Base-by-base conservation (phyloP, 2,329 filamentous ascomycete species). In the Sclerotinia minor region DNA sequence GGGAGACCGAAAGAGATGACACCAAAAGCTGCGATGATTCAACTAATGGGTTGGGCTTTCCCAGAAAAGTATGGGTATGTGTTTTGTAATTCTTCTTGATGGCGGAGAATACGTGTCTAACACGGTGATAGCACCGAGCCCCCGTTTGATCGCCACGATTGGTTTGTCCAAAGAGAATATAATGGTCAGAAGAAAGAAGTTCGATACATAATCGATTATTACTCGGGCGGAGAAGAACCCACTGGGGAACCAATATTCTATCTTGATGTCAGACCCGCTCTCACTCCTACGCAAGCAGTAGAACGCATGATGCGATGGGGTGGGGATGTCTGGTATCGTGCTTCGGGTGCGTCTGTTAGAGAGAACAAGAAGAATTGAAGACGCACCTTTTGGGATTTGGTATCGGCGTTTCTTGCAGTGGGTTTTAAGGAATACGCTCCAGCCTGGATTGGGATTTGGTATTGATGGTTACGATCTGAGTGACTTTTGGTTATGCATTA, bases 191-290 rank as follows among this genome's bases (percentile, higher is more conserved):
- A 82, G 74, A 90, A 89, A 77, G 89, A 97, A 81, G 83, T 97
- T 57, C 87, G 95, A 75, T 99, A 99, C 78, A 88, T 99, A 67
- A 99, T 99, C 77, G 95, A 99, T 79, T 98, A 97, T 80, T 98
- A 98, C 79, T 89, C 90, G 45, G 94, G 89, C 7, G 88, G 89
- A 32, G 89, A 91, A 1, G 75, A 77, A 44, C 87, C 89, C 2
- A 91, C 87, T 0, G 95, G 94, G 44, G 92, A 97, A 77, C 94
- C 95, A 3, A 93, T 98, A 8, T 99, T 99, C 81, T 97, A 89
- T 78, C 86, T 99, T 66, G 95, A 99, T 77, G 95, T 99, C 26
- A 86, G 95, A 71, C 95, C 95, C 1, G 95, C 95, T 4, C 81
- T 97, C 53, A 92, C 92, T 0, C 93, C 93, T 3, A 89, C 86